phyloP scores from a whole-genome alignment of 192 early-diverging fungal genomes.

The Allomyces javanicus region DNA sequence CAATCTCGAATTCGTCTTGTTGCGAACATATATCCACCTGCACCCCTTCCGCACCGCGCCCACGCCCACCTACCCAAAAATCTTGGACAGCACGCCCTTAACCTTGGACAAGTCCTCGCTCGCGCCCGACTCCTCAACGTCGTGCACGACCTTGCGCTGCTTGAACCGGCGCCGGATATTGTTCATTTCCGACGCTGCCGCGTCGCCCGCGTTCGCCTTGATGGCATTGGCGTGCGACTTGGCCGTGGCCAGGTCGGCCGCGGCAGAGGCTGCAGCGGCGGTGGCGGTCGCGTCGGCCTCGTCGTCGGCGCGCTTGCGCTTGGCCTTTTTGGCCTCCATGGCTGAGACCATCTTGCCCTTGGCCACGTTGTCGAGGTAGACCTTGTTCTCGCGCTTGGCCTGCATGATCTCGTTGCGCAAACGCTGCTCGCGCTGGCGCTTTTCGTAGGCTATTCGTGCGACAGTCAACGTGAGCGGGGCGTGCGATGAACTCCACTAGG shows the following conservation, averaged over 20 bases:
- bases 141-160: conserved; percentile 40
- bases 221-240: conserved; percentile 1
- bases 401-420: conserved; percentile 64
- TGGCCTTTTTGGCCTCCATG: conserved; percentile 48
- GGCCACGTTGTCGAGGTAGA: conserved; percentile 70
- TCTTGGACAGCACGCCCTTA: conserved; percentile 28
- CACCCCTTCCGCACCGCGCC: too few relatives aligned
- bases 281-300: background rate
- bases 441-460: conserved; percentile 33
- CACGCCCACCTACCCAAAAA: conserved; percentile 18
- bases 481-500: background rate
- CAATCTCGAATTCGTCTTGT: too few relatives aligned
- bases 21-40: too few relatives aligned
- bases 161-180: conserved; percentile 30
- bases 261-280: background rate
- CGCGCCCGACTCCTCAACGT: conserved; percentile 13
- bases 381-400: conserved; percentile 68
- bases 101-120: conserved; percentile 15
- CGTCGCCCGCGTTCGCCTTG: background rate
- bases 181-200: conserved; percentile 9
- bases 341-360: conserved; percentile 67
- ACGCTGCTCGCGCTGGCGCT: conserved; percentile 54
- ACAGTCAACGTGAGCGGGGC: background rate
- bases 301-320: conserved; percentile 21
- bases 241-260: background rate